Evolutionary conservation across 768 basidiomycete genomes (phyloP), one percentile per base, ranked within the genome.

Genomic region (Leccinellum albellum): DNA sequence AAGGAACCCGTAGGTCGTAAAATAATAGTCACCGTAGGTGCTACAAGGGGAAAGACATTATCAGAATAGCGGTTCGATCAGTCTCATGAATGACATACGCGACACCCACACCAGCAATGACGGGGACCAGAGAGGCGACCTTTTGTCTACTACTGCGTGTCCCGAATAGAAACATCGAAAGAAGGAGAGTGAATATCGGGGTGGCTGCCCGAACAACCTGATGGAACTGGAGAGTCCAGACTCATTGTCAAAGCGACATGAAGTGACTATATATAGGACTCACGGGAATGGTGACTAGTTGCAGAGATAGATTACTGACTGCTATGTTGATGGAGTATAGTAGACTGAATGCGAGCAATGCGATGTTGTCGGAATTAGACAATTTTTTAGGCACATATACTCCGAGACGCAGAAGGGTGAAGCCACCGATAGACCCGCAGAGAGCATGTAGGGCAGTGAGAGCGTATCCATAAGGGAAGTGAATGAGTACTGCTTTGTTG

Each of bases 11-110:
- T 83, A 84, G 2, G 78, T 71, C 1, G 94, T 97, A 73, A 89
- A 97, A 65, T 92, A 89, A 74, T 97, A 98, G 67, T 98, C 95
- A 53, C 95, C 97, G 56, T 93, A 96, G 6, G 94, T 97, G 13
- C 92, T 94, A 64, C 31, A 9, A 14, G 6, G n/a, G n/a, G 29
- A 31, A 28, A 26, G 35, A 13, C 20, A 10, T 51, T n/a, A n/a
- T 31, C 6, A 45, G 44, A 15, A 28, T 7, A 3, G 17, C 26
- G 33, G 21, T 31, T 48, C 26, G 2, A 51, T 15, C 13, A 17
- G 10, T 17, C 4, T 8, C 8, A 31, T 51, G 2, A 42, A 49
- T 10, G 45, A 62, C 58, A 61, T 73, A 95, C 87, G 97, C 93
- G 51, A 99, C 84, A 5, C 86, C 92, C 13, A 99, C 97, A 14